phyloP scores from a whole-genome alignment of 225 moss, liverwort and hornwort genomes.

The Sphagnum tenellum region DNA sequence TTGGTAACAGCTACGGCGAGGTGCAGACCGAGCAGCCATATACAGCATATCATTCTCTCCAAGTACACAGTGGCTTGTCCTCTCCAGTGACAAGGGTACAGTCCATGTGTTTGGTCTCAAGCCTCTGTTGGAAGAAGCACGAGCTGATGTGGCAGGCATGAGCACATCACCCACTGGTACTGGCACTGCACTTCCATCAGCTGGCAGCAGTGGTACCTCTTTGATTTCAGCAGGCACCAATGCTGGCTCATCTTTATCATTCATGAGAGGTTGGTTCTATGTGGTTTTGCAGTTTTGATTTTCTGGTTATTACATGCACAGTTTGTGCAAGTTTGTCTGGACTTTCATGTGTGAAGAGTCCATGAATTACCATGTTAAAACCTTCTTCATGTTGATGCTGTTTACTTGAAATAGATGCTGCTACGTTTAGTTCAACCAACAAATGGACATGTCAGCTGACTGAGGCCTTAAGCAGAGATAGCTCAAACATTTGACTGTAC shows the following conservation, averaged over 20 bases:
- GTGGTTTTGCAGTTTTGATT: neutral
- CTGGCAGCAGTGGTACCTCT: constrained; percentile 13
- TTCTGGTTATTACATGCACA: neutral
- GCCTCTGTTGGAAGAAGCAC: constrained; percentile 35
- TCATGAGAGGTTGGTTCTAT: constrained; percentile 65
- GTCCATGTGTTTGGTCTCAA: constrained; percentile 73
- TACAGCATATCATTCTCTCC: constrained; percentile 71
- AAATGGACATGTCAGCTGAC: too few relatives aligned
- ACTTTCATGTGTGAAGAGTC: neutral
- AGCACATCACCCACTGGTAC: constrained; percentile 18
- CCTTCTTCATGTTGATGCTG: neutral
- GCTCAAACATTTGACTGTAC: neutral
- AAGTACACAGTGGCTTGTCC: constrained; percentile 60
- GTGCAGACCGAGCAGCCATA: constrained; percentile 74
- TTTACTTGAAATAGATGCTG: neutral
- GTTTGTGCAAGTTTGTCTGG: too few relatives aligned
- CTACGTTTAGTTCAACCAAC: too few relatives aligned
- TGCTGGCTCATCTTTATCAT: constrained; percentile 86
- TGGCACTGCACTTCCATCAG: constrained; percentile 13
- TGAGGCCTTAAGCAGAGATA: too few relatives aligned
- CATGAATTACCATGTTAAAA: neutral
- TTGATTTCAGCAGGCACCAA: constrained; percentile 52
- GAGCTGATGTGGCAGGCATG: constrained; percentile 35
- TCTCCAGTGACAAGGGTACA: constrained; percentile 86
- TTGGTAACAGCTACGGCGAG: constrained; percentile 55